Base-by-base conservation (phyloP, 2,329 filamentous ascomycete genomes). In the Metarhizium guizhouense region DNA sequence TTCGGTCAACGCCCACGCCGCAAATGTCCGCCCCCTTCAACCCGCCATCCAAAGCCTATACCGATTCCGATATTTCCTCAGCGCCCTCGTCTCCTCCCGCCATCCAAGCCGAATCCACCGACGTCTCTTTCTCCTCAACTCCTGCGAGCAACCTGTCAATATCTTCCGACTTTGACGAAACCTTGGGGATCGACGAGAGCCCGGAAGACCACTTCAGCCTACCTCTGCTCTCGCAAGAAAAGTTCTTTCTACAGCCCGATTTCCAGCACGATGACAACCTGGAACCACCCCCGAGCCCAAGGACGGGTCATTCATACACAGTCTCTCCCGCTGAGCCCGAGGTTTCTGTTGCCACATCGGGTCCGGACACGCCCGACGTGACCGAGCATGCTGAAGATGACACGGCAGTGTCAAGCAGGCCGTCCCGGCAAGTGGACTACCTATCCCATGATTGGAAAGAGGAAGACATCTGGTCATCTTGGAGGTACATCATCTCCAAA, bases 391-490 rank as follows among this genome's bases (percentile, higher is more conserved):
- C 87, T 8, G 86, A 88, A 61, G 91, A 96, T 63, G 91, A 96
- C 69, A 87, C 85, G 10, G 86, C 87, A 11, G 78, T 95, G 42
- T 82, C 84, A 59, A 79, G 78, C 38, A 83, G 87, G 64, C 90
- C 90, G 2, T 91, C 91, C 49, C 80, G 90, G 61, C 90, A 96
- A 72, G 92, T 96, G n/a, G 92, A 96, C 72, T 96, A 96, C 67
- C 81, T 96, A 50, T 95, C 92, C 18, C 89, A 97, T 67, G 84
- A 93, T 59, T 96, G 93, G 90, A 84, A 82, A 60, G 91, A 96
- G 71, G 92, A 97, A 70, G 93, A 99, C 71, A 95, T 97, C 30
- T 97, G 92, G 92, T 87, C 89, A 6, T 96, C 93, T 1, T 97
- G 94, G 94, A 86, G 91, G 67, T 94, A 95, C 68, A 90, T 97